Conservation (phyloP, 2,329 filamentous ascomycete species). For the Epicoccum sorghinum region DNA sequence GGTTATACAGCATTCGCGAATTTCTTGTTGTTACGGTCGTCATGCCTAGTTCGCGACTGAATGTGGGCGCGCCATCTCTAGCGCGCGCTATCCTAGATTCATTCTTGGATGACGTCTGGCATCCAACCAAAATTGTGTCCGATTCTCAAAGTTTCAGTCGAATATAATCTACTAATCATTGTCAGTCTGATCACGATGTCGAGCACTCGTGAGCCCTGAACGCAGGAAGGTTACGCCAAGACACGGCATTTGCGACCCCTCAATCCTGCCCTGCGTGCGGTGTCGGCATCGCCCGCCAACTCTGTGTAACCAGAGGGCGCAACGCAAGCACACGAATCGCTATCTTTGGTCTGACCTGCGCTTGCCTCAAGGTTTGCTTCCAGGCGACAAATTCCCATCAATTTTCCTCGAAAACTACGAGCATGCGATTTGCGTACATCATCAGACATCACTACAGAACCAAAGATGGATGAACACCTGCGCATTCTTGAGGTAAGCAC, state of each 20-base stretch:
- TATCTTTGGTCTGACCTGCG: neutral
- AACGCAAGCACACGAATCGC: neutral
- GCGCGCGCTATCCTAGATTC: neutral
- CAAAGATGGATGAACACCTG: constrained; percentile 46
- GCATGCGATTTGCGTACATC: constrained; percentile 33
- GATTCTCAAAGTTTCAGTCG: neutral
- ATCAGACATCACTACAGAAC: constrained; percentile 33
- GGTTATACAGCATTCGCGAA: too few species aligned
- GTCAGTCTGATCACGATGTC: neutral
- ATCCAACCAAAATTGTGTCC: neutral
- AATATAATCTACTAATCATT: neutral
- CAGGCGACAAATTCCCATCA: neutral
- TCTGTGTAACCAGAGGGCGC: neutral
- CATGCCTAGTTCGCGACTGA: neutral
- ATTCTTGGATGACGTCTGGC: constrained; percentile 7
- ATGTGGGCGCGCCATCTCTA: constrained; percentile 1
- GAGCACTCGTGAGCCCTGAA: neutral
- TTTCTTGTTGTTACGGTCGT: neutral
- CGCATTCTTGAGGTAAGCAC: constrained; percentile 39
- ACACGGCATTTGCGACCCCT: constrained; percentile 7
- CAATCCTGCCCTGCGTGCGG: neutral
- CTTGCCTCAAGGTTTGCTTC: neutral
- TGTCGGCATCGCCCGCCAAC: neutral
- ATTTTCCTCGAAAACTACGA: constrained; percentile 16
- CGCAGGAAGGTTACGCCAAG: constrained; percentile 7